Conservation (phyloP, 2,329 filamentous ascomycete species). For the Penicillium polonicum region DNA sequence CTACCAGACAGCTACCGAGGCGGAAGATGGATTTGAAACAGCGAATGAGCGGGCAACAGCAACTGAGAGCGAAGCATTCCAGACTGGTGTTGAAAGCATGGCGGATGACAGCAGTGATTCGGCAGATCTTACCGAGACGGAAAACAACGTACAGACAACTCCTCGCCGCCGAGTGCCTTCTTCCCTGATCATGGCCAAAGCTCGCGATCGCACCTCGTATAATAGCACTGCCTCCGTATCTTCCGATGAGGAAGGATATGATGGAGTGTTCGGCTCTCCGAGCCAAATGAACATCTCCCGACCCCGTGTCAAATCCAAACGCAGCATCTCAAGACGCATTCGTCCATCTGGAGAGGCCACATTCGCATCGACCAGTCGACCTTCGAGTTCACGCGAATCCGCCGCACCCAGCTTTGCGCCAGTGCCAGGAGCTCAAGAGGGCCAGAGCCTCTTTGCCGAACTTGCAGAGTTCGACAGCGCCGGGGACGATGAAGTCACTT, state of each 20-base stretch:
- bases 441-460: slow-evolving; percentile 87
- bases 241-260: slow-evolving; percentile 67
- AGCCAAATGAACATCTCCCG: slow-evolving; percentile 63
- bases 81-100: slow-evolving; percentile 78
- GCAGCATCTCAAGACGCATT: slow-evolving; percentile 62
- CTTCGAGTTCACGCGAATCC: slow-evolving; percentile 49
- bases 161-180: slow-evolving; percentile 41
- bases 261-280: slow-evolving; percentile 65
- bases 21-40: slow-evolving; percentile 65
- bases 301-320: slow-evolving; percentile 69
- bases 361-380: slow-evolving; percentile 40
- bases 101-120: slow-evolving; percentile 63
- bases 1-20: slow-evolving; percentile 81
- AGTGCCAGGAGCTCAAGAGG: slow-evolving; percentile 49
- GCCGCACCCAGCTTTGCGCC: slow-evolving; percentile 54
- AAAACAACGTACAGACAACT: slow-evolving; percentile 51
- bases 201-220: slow-evolving; percentile 65
- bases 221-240: slow-evolving; percentile 88
- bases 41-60: slow-evolving; percentile 71
- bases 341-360: slow-evolving; percentile 47
- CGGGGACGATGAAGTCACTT: slow-evolving; percentile 64
- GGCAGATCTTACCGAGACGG: slow-evolving; percentile 83
- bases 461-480: slow-evolving; percentile 72
- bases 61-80: slow-evolving; percentile 92
- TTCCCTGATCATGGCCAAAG: slow-evolving; percentile 45